Conservation (phyloP, 495 filamentous ascomycete genomes). For the Xylaria flabelliformis region DNA sequence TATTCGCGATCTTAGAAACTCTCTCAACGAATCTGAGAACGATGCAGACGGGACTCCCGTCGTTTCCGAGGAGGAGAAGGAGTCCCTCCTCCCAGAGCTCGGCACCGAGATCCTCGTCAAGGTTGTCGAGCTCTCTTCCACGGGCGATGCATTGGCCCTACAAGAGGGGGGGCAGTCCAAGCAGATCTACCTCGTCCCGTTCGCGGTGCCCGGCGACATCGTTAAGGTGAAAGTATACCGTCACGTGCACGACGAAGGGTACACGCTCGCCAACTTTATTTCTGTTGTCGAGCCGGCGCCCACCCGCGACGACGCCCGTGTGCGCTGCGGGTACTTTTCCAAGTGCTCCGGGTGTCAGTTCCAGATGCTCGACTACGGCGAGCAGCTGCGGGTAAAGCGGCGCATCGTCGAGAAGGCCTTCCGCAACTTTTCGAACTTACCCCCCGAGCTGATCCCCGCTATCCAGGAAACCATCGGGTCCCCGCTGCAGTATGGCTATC, state of each 20-base stretch:
- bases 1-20: slow-evolving; percentile 65
- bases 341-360: slow-evolving; percentile 94
- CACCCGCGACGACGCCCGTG: slow-evolving; percentile 74
- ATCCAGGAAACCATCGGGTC: slow-evolving; percentile 87
- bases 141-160: slow-evolving; percentile 82
- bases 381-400: slow-evolving; percentile 85
- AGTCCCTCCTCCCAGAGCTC: slow-evolving; percentile 64
- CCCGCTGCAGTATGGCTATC: slow-evolving; percentile 88
- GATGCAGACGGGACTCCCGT: slow-evolving; percentile 21
- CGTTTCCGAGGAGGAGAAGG: neutral
- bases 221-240: slow-evolving; percentile 79
- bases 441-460: slow-evolving; percentile 74
- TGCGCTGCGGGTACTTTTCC: slow-evolving; percentile 85
- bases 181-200: slow-evolving; percentile 89
- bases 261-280: slow-evolving; percentile 81
- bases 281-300: slow-evolving; percentile 75
- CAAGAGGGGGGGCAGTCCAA: slow-evolving; percentile 65
- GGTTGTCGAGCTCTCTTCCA: slow-evolving; percentile 81
- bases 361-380: slow-evolving; percentile 91
- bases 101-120: slow-evolving; percentile 81
- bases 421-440: slow-evolving; percentile 83
- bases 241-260: slow-evolving; percentile 63
- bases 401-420: slow-evolving; percentile 90
- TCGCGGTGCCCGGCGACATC: slow-evolving; percentile 80
- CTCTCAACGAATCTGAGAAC: slow-evolving; percentile 45